phyloP scores from a whole-genome alignment of 495 filamentous ascomycete species.

The Aspergillus affinis region DNA sequence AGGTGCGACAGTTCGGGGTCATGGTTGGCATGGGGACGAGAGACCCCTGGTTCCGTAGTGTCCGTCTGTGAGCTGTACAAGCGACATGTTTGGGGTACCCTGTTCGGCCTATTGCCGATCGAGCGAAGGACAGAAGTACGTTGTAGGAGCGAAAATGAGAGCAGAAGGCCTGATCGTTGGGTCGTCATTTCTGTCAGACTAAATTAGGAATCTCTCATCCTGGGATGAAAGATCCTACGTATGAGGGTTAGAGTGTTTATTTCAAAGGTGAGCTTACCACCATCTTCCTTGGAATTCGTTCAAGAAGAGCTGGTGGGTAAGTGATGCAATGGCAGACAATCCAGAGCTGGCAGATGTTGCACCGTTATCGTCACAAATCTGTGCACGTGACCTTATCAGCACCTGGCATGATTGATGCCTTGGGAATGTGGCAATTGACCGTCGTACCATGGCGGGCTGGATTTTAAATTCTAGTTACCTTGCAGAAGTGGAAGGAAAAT shows the following conservation, averaged over 20 bases:
- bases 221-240: neutral
- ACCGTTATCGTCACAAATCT: neutral
- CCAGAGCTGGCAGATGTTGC: neutral
- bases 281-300: neutral
- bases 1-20: slow-evolving; percentile 55
- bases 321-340: neutral
- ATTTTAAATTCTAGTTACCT: neutral
- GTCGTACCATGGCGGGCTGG: neutral
- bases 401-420: neutral
- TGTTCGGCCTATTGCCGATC: slow-evolving; percentile 24
- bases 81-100: slow-evolving; percentile 24
- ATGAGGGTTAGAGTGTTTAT: neutral
- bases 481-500: neutral
- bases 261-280: neutral
- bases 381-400: neutral
- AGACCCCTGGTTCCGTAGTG: slow-evolving; percentile 11
- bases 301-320: neutral
- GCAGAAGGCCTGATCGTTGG: neutral
- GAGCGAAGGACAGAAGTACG: slow-evolving; percentile 33
- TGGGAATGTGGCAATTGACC: neutral
- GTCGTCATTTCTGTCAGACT: neutral
- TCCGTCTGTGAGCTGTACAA: slow-evolving; percentile 35
- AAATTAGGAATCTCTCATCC: neutral
- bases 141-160: neutral
- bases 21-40: slow-evolving; percentile 18